Evolutionary conservation across 2,329 filamentous ascomycete genomes (phyloP).

Genomic region (Apiospora kogelbergensis): DNA sequence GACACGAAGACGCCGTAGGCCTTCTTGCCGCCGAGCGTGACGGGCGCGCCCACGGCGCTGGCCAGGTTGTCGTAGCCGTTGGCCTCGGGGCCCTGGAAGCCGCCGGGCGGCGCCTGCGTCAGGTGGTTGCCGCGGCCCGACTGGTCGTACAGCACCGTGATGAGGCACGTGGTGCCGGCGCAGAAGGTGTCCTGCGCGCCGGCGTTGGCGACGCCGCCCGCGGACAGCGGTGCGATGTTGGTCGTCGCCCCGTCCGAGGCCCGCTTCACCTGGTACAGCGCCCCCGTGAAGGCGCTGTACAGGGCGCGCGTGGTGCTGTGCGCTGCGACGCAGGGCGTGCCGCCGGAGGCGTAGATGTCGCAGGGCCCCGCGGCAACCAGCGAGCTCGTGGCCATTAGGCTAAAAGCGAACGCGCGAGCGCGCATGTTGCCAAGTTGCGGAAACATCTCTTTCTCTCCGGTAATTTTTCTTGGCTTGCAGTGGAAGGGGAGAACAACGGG

Average conservation of each 20-base stretch:
- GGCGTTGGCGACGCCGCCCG: constrained; percentile 63
- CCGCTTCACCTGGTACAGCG: constrained; percentile 61
- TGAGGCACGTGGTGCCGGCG: constrained; percentile 58
- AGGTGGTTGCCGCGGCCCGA: constrained; percentile 62
- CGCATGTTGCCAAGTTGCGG: neutral
- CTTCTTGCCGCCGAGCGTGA: constrained; percentile 59
- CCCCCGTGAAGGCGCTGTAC: constrained; percentile 51
- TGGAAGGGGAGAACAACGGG: neutral
- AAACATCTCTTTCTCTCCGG: neutral
- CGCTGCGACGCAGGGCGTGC: constrained; percentile 63
- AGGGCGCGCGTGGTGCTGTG: constrained; percentile 65
- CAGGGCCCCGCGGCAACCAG: constrained; percentile 56
- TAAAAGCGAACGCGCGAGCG: neutral
- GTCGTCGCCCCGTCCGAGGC: constrained; percentile 50
- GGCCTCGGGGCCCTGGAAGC: constrained; percentile 53
- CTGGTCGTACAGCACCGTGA: constrained; percentile 66
- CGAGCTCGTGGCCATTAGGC: constrained; percentile 19
- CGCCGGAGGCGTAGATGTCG: constrained; percentile 59
- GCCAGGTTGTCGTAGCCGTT: constrained; percentile 62
- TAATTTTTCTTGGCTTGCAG: neutral
- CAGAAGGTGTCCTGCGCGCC: constrained; percentile 63
- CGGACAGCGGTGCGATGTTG: constrained; percentile 49
- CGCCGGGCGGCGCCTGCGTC: constrained; percentile 59
- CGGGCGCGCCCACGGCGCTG: constrained; percentile 58
- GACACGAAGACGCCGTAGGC: constrained; percentile 64